Percentiles rank a stretch among this genome's conserved stretches.
Evolutionary conservation across 345 rosid genomes (phyloP).

Genomic region (rapeseed (Brassica napus)): Da-Ae NC_063451.1:45570501-45571000

Average conservation of each 20-base stretch:
- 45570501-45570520: too few relatives aligned
- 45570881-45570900: too few relatives aligned
- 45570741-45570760: neutral
- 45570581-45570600: neutral
- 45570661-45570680: neutral
- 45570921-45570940: too few relatives aligned
- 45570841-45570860: neutral
- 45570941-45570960: too few relatives aligned
- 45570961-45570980: too few relatives aligned
- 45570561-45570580: neutral
- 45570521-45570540: too few relatives aligned
- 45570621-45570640: neutral
- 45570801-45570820: neutral
- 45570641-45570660: neutral
- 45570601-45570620: neutral
- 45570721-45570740: neutral
- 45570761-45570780: neutral
- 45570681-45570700: neutral
- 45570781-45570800: conserved; percentile 14
- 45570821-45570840: neutral
- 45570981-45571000: too few relatives aligned
- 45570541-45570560: too few relatives aligned
- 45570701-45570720: neutral
- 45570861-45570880: neutral
- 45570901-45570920: neutral